These are phyloP conservation scores for Santalum album DNA, from an alignment of 164 flowering plant genomes.

Conservation along the genomic window DNA sequence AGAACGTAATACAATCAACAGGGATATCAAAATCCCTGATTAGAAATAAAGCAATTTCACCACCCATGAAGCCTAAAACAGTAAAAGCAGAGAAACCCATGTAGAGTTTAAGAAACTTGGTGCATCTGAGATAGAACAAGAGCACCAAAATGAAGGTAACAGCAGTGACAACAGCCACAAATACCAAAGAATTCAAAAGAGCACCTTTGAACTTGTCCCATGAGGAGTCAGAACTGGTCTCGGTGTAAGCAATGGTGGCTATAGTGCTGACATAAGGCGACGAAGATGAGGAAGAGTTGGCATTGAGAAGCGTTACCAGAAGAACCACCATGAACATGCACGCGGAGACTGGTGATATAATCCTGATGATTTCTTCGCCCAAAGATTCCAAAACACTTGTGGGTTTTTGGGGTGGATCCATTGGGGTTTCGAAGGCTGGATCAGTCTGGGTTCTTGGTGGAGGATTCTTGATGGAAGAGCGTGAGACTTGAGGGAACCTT, in stretches of 20 bases:
- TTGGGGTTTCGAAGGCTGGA: conserved; percentile 10
- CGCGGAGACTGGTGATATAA: conserved; percentile 75
- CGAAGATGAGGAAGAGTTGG: conserved; percentile 28
- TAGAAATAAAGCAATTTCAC: conserved; percentile 58
- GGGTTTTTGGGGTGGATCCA: conserved; percentile 44
- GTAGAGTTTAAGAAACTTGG: conserved; percentile 62
- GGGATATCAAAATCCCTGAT: conserved; percentile 40
- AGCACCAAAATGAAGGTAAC: conserved; percentile 72
- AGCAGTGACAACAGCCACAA: conserved; percentile 65
- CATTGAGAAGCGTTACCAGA: conserved; percentile 51
- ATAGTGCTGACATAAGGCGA: conserved; percentile 29
- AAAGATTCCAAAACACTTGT: conserved; percentile 48
- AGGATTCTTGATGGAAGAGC: not conserved
- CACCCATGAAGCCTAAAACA: conserved; percentile 85
- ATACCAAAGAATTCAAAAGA: conserved; percentile 74
- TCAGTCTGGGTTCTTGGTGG: conserved; percentile 8
- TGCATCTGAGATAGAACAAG: conserved; percentile 79
- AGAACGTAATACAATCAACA: conserved; percentile 58
- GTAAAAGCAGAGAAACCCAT: conserved; percentile 83
- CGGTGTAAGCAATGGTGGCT: conserved; percentile 67
- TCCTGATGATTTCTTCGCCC: conserved; percentile 84
- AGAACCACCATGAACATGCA: conserved; percentile 89
- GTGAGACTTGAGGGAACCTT: not conserved
- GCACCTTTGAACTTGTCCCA: conserved; percentile 93
- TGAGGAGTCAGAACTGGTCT: conserved; percentile 51